Conservation (phyloP, 2,329 filamentous ascomycete genomes). For the Metarhizium humberi region DNA sequence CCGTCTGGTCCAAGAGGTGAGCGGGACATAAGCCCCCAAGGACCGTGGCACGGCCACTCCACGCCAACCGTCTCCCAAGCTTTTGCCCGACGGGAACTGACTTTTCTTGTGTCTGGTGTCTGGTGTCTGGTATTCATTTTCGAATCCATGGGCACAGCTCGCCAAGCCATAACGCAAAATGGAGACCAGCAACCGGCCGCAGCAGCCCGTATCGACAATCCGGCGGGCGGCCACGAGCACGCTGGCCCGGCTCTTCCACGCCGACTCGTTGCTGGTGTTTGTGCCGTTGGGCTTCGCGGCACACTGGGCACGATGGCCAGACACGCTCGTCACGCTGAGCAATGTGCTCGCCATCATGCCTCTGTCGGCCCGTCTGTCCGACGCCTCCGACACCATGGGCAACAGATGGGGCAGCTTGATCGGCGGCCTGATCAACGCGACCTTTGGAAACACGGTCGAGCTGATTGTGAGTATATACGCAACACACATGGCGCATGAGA, state of each 20-base stretch:
- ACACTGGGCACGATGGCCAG: slow-evolving; percentile 3
- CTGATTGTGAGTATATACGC: slow-evolving; percentile 5
- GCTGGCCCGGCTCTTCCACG: not conserved
- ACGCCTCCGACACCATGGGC: slow-evolving; percentile 8
- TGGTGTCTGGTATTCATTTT: too few relatives aligned
- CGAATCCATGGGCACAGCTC: too few relatives aligned
- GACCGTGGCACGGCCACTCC: too few relatives aligned
- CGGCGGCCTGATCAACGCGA: slow-evolving; percentile 10
- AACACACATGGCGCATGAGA: not conserved
- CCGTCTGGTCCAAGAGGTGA: too few relatives aligned
- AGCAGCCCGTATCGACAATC: not conserved
- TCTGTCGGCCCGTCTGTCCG: slow-evolving; percentile 8
- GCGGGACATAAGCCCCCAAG: too few relatives aligned
- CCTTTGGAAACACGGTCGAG: slow-evolving; percentile 11
- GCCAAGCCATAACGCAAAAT: not conserved
- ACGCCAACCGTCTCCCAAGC: too few relatives aligned
- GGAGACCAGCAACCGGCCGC: not conserved
- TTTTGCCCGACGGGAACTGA: too few relatives aligned
- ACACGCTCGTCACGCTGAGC: slow-evolving; percentile 3
- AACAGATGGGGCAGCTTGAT: slow-evolving; percentile 7
- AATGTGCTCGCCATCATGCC: slow-evolving; percentile 10
- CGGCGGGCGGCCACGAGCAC: not conserved
- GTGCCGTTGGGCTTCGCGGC: slow-evolving; percentile 8
- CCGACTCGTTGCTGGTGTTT: slow-evolving; percentile 4
- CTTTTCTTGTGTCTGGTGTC: too few relatives aligned